A percentile compares a stretch with the other conserved stretches of the same genome.
phyloP scores from a whole-genome alignment of 768 basidiomycete species.

The Mycena rebaudengoi region DNA sequence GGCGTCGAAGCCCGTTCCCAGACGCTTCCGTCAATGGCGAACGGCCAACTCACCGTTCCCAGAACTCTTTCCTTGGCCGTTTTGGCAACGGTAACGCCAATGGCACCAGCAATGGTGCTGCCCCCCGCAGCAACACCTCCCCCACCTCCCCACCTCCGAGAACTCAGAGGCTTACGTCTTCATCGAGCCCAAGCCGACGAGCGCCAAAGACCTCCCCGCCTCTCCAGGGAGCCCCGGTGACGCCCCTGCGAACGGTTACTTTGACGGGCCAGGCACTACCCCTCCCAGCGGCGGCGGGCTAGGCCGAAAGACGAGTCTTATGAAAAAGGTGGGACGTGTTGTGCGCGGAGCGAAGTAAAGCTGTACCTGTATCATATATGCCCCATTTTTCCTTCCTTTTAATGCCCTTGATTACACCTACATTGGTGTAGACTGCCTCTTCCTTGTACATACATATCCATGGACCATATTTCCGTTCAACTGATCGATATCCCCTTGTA shows the following conservation, averaged over 20 bases:
- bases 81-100: no score
- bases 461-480: conserved; percentile 23
- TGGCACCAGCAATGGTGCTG: conserved; percentile 37
- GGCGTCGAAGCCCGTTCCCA: conserved; percentile 52
- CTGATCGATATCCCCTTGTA: conserved; percentile 18
- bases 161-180: conserved; percentile 70
- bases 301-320: conserved; percentile 77
- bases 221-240: conserved; percentile 50
- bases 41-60: conserved; percentile 75
- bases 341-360: conserved; percentile 64
- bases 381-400: conserved; percentile 21
- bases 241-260: conserved; percentile 54
- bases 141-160: conserved; percentile 42
- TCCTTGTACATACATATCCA: conserved; percentile 32
- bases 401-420: conserved; percentile 28
- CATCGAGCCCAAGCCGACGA: conserved; percentile 62
- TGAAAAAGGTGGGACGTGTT: conserved; percentile 81
- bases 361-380: conserved; percentile 14
- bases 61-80: conserved; percentile 83
- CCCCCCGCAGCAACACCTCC: conserved; percentile 29
- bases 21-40: conserved; percentile 31
- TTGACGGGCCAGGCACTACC: conserved; percentile 49
- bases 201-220: conserved; percentile 66
- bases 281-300: conserved; percentile 53
- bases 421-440: conserved; percentile 21